Conservation (phyloP, 768 basidiomycete species). For the Infundibulicybe gibba region DNA sequence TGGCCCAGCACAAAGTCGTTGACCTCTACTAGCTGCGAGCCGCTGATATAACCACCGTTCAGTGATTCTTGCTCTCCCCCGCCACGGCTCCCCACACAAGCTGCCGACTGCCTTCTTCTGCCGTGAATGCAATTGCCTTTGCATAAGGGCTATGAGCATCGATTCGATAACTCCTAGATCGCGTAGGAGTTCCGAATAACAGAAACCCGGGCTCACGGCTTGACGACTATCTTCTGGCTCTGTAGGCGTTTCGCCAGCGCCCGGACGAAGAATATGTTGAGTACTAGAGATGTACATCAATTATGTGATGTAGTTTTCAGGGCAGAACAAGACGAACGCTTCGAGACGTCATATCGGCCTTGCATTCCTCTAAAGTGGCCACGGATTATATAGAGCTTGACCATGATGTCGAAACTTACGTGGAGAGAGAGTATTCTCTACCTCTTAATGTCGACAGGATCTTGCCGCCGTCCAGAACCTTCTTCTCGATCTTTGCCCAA, state of each 20-base stretch:
- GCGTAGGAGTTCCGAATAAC: slow-evolving; percentile 30
- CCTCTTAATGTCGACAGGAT: slow-evolving; percentile 27
- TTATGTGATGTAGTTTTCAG: neutral
- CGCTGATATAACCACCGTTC: neutral
- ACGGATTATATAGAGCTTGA: neutral
- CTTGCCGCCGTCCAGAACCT: slow-evolving; percentile 18
- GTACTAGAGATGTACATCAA: slow-evolving; percentile 22
- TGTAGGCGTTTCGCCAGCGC: slow-evolving; percentile 26
- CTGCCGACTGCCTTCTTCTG: slow-evolving; percentile 31
- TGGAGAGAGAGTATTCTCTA: slow-evolving; percentile 21
- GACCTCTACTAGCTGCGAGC: neutral
- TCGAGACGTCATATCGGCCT: slow-evolving; percentile 26
- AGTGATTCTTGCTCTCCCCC: slow-evolving; percentile 6
- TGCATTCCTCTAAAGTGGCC: slow-evolving; percentile 7
- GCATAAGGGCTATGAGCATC: slow-evolving; percentile 18
- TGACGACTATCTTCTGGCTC: slow-evolving; percentile 24
- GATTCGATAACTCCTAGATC: slow-evolving; percentile 13
- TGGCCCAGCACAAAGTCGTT: slow-evolving; percentile 2
- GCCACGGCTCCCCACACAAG: slow-evolving; percentile 31
- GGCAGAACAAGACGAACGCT: slow-evolving; percentile 20
- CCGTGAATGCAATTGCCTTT: slow-evolving; percentile 27
- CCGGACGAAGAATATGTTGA: slow-evolving; percentile 36
- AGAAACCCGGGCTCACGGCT: slow-evolving; percentile 39
- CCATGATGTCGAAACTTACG: slow-evolving; percentile 11
- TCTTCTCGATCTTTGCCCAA: slow-evolving; percentile 16